A percentile compares a stretch with the other conserved stretches of the same genome.
Evolutionary conservation across 2,329 filamentous ascomycete species (phyloP).

Genomic region (Pseudogymnoascus sp.): DNA sequence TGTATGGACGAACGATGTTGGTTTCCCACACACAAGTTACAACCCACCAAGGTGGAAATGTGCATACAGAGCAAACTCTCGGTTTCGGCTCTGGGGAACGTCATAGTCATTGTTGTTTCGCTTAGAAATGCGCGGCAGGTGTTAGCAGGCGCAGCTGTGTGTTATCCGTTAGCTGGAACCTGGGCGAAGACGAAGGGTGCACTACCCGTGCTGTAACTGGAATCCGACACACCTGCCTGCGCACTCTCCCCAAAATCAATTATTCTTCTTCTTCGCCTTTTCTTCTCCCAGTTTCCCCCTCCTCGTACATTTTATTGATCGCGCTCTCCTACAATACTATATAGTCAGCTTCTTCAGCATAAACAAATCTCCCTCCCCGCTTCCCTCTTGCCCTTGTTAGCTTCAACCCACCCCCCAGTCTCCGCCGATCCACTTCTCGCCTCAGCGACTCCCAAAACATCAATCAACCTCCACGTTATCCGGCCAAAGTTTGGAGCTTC

Average conservation of each 20-base stretch:
- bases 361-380: neutral
- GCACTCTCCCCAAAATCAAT: neutral
- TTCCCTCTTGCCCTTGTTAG: slow-evolving; percentile 5
- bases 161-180: neutral
- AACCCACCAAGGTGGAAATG: slow-evolving; percentile 10
- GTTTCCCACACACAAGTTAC: neutral
- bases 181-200: too few species aligned
- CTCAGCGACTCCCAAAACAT: slow-evolving; percentile 6
- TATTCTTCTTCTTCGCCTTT: neutral
- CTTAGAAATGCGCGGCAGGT: neutral
- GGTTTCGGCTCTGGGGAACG: slow-evolving; percentile 13
- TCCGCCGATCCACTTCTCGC: slow-evolving; percentile 1
- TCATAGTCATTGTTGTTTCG: neutral
- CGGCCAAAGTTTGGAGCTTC: slow-evolving; percentile 6
- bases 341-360: slow-evolving; percentile 2
- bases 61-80: slow-evolving; percentile 9
- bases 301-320: neutral
- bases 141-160: neutral
- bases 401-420: neutral
- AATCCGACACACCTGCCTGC: neutral
- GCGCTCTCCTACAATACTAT: neutral
- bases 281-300: slow-evolving; percentile 10
- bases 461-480: neutral
- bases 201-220: too few species aligned
- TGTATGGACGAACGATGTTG: neutral